A percentile compares a stretch with the other conserved stretches of the same genome.
Evolutionary conservation across 495 filamentous ascomycete genomes (phyloP).

Genomic region (Hamigera avellanea): DNA sequence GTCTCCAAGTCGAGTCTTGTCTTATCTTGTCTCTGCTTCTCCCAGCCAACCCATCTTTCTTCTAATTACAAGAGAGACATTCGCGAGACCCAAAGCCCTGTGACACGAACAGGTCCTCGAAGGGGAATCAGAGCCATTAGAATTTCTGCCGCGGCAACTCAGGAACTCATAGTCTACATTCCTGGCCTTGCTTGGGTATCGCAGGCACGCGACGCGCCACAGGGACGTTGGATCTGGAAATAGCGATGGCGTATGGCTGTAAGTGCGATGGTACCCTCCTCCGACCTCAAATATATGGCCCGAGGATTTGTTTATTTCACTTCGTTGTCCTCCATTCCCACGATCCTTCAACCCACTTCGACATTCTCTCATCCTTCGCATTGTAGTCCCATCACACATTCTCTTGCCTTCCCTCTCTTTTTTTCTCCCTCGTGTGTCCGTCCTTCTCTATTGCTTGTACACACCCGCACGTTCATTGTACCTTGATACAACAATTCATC

Average conservation of each 20-base stretch:
- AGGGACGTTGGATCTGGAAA: constrained; percentile 14
- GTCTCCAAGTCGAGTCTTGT: not conserved
- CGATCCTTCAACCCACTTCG: constrained; percentile 5
- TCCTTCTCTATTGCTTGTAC: constrained; percentile 1
- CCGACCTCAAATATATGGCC: constrained; percentile 19
- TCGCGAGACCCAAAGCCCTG: constrained; percentile 3
- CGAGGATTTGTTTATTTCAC: constrained; percentile 34
- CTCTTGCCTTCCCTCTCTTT: constrained; percentile 4
- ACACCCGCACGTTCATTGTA: not conserved
- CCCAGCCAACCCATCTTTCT: not conserved
- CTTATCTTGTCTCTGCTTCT: not conserved
- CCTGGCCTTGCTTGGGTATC: constrained; percentile 31
- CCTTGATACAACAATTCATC: constrained; percentile 1
- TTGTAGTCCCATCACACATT: constrained; percentile 8
- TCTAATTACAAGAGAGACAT: no score
- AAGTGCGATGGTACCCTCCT: constrained; percentile 21
- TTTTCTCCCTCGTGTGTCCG: constrained; percentile 4
- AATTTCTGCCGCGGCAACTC: constrained; percentile 17
- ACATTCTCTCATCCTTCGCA: constrained; percentile 15
- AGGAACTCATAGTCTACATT: constrained; percentile 32
- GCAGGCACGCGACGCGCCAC: constrained; percentile 31
- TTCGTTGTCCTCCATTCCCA: constrained; percentile 10
- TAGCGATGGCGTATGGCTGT: constrained; percentile 30
- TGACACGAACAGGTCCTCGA: no score
- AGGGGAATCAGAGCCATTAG: not conserved